These are phyloP conservation scores for Adansonia rubrostipa DNA, from an alignment of 441 rosid species.

Conservation along the genomic window DNA sequence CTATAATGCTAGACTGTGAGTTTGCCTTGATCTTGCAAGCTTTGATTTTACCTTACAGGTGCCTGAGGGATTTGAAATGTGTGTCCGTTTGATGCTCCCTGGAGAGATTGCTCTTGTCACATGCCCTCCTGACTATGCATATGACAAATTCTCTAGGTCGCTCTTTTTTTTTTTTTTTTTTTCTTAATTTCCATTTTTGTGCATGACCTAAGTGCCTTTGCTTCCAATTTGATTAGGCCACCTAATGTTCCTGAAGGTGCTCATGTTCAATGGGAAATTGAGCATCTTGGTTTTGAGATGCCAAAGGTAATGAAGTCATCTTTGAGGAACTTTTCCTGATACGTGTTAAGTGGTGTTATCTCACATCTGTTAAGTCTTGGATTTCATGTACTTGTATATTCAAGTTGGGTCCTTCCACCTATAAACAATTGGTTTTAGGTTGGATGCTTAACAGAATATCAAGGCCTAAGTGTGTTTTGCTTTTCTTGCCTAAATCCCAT, in stretches of 20 bases:
- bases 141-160: conserved; percentile 87
- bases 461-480: neutral
- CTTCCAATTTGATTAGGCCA: conserved; percentile 55
- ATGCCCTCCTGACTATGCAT: conserved; percentile 97
- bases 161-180: neutral
- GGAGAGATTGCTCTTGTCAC: conserved; percentile 94
- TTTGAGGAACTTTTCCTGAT: neutral
- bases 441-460: conserved; percentile 7
- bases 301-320: conserved; percentile 63
- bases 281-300: conserved; percentile 96
- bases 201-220: conserved; percentile 22
- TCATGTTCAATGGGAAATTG: conserved; percentile 93
- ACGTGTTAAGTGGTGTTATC: neutral
- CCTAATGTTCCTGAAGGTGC: conserved; percentile 91
- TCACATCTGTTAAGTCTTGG: neutral
- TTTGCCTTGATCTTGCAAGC: neutral
- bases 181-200: conserved; percentile 16
- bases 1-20: conserved; percentile 9
- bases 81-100: conserved; percentile 93
- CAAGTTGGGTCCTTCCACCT: neutral
- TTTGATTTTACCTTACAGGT: conserved; percentile 52
- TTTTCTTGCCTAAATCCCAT: neutral
- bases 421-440: conserved; percentile 1
- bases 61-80: conserved; percentile 98
- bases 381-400: neutral